Percentiles rank a stretch among this genome's conserved stretches.
phyloP scores from a whole-genome alignment of 2,329 filamentous ascomycete genomes.

The Diaporthe citri region DNA sequence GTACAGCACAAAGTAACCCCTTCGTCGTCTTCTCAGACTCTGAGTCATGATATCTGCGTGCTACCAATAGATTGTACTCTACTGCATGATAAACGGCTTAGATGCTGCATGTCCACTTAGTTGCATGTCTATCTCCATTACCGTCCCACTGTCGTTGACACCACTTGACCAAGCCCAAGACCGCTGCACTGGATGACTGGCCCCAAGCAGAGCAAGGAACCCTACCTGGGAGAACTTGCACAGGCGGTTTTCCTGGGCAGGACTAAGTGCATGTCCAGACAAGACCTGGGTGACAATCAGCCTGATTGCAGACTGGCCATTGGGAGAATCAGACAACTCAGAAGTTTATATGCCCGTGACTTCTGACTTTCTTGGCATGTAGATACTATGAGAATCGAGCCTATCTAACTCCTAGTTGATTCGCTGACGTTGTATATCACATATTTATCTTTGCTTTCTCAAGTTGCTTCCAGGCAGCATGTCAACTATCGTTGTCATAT shows the following conservation, averaged over 20 bases:
- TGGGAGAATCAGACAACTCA: not conserved
- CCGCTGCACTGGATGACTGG: not conserved
- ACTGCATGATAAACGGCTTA: not conserved
- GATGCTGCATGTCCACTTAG: not conserved
- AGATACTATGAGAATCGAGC: not conserved
- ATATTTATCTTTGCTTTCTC: not conserved
- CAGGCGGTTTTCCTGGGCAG: not conserved
- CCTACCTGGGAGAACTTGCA: too few species aligned
- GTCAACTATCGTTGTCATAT: not conserved
- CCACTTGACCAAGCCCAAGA: not conserved
- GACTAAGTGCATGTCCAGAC: not conserved
- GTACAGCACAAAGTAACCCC: constrained; percentile 5
- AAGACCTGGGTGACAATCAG: not conserved
- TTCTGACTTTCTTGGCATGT: not conserved
- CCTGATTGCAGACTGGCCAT: not conserved
- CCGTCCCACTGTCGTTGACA: not conserved
- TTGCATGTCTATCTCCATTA: not conserved
- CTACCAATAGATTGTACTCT: not conserved
- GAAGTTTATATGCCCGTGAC: not conserved
- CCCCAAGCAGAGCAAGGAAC: not conserved
- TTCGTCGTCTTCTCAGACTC: not conserved
- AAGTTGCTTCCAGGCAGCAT: not conserved
- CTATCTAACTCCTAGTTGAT: not conserved
- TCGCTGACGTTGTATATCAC: not conserved
- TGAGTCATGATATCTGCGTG: not conserved